phyloP scores from a whole-genome alignment of 169 alveolate genomes.

The Plasmodium ovale region DNA sequence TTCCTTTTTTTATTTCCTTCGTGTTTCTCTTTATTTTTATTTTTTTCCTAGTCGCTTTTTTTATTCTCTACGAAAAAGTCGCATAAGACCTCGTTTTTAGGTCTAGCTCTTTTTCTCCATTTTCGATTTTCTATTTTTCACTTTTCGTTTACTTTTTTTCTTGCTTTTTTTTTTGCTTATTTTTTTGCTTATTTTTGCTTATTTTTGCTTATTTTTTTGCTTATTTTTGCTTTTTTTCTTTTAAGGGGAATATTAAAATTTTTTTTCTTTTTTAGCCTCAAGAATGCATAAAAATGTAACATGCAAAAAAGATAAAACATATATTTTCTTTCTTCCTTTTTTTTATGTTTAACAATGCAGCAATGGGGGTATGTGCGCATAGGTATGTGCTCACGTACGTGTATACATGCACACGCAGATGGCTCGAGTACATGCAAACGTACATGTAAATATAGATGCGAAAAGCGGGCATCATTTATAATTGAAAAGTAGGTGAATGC shows the following conservation, averaged over 20 bases:
- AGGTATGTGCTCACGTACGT: no score
- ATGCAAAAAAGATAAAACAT: neutral
- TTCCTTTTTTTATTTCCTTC: no score
- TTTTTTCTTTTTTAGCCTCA: slow-evolving; percentile 9
- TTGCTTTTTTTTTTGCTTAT: slow-evolving; percentile 13
- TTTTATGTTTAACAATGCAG: slow-evolving; percentile 4
- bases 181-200: slow-evolving; percentile 16
- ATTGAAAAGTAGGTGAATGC: neutral
- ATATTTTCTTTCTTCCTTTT: neutral
- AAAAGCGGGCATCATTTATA: neutral
- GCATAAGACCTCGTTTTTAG: no score
- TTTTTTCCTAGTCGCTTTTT: neutral
- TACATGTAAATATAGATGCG: neutral
- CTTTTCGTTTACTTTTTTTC: slow-evolving; percentile 2
- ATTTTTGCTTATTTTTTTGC: neutral
- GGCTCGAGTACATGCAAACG: no score
- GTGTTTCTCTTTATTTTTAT: neutral
- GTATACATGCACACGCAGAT: neutral
- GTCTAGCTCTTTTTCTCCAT: neutral
- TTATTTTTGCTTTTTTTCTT: slow-evolving; percentile 15
- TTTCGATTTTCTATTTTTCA: neutral
- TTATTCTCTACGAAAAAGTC: neutral
- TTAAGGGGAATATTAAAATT: slow-evolving; percentile 6
- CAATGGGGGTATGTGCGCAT: no score
- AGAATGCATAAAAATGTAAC: slow-evolving; percentile 11